Base-by-base conservation (phyloP, 1,139 yeast species). In the Sugiyamaella xylanicola region DNA sequence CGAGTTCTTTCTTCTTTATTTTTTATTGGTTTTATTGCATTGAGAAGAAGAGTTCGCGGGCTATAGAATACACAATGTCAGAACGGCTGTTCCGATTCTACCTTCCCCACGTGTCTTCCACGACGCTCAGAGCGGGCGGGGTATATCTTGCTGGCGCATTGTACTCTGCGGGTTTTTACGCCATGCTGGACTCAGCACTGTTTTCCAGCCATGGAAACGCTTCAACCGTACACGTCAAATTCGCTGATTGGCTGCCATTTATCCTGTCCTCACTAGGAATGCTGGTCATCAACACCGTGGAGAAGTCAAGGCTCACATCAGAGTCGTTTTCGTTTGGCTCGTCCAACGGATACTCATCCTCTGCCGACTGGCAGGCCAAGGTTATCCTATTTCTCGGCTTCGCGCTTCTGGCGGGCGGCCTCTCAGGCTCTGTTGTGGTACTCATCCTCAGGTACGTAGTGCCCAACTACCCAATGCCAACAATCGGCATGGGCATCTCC, bases 231-330 rank as follows among this genome's bases (percentile, higher is more conserved):
- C 98, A 93, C 69, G 89, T 93, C 35, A 85, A 95, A 3, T 87
- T 93, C 68, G 87, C 93, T 67, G 99, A 93, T 73, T 93, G 99
- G 99, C 83, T 93, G 53, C 99, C 99, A 4, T 85, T 87, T 62
- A 80, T 93, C 25, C 87, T 97, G 63, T 86, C 96, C 3, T 83
- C 95, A 0, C 72, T 90, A 48, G 99, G 99, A 5, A 92, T 92
- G 92, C 74, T 92, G 52, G 87, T 92, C 61, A 95, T 93, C 59
- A 93, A 90, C 67, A 85, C 95, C 4, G 90, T 93, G 51, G 99
- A 93, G 67, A 93, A 93, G 72, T 79, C 85, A 51, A 84, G 91
- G 62, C 77, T 92, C 61, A 73, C 87, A 58, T 78, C 84, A 62
- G 83, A 82, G 56, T 78, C 71, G 45, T 71, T 72, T 29, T 71